phyloP scores from a whole-genome alignment of 139 green algal species.

The Coelastrella sp. region DNA sequence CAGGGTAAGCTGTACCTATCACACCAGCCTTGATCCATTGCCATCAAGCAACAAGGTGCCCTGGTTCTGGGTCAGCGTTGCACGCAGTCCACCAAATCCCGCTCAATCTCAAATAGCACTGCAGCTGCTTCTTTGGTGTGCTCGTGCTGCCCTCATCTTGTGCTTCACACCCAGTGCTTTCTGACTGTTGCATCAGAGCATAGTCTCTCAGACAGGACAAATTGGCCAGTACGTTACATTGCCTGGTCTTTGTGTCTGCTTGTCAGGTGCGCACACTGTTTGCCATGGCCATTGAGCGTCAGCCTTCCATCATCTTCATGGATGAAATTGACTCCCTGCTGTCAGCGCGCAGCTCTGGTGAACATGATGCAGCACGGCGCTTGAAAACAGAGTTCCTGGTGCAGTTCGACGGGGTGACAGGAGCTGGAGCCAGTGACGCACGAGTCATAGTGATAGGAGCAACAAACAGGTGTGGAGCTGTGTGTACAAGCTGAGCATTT shows the following conservation, averaged over 20 bases:
- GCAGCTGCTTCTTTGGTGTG: too few species aligned
- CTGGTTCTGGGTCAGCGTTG: too few species aligned
- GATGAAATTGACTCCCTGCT: constrained; percentile 90
- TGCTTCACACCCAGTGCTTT: too few species aligned
- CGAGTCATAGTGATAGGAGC: constrained; percentile 20
- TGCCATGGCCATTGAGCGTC: constrained; percentile 60
- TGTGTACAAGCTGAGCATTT: not conserved
- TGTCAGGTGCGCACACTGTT: constrained; percentile 78
- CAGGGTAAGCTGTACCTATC: too few species aligned
- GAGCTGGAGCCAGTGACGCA: constrained; percentile 35
- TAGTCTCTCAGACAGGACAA: too few species aligned
- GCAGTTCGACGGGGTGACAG: constrained; percentile 74
- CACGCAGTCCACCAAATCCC: too few species aligned
- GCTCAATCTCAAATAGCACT: too few species aligned
- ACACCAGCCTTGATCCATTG: too few species aligned
- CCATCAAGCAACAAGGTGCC: too few species aligned
- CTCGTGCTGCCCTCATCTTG: too few species aligned
- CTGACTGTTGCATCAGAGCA: too few species aligned
- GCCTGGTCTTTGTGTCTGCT: not conserved
- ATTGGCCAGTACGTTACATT: too few species aligned
- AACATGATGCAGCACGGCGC: constrained; percentile 95
- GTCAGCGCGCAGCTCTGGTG: constrained; percentile 56
- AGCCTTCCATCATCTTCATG: constrained; percentile 91
- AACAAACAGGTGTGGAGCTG: constrained; percentile 18
- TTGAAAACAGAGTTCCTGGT: constrained; percentile 99